These are phyloP conservation scores for Dalechampia spathulata DNA, from an alignment of 441 rosid species.

Conservation along the genomic window DNA sequence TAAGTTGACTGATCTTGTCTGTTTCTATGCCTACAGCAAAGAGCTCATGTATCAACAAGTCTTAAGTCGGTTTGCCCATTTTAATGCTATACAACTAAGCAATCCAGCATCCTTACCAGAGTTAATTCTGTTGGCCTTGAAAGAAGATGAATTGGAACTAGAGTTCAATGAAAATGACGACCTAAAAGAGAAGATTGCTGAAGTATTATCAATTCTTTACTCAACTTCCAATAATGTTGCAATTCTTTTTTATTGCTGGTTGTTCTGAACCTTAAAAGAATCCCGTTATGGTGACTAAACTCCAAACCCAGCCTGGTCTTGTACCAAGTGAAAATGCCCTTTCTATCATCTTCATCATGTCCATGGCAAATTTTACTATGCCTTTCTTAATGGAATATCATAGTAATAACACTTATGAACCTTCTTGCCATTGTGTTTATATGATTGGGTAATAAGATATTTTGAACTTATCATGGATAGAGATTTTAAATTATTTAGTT, in stretches of 20 bases:
- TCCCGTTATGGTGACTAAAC: too few species aligned
- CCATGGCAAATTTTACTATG: too few species aligned
- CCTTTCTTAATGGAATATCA: neutral
- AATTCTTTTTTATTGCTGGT: too few species aligned
- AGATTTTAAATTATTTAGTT: neutral
- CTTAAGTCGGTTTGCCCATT: conserved; percentile 76
- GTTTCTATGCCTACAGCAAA: conserved; percentile 51
- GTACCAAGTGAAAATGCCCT: too few species aligned
- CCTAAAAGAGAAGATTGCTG: conserved; percentile 75
- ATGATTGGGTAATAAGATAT: neutral
- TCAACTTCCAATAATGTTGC: too few species aligned
- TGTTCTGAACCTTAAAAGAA: too few species aligned
- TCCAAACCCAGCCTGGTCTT: too few species aligned
- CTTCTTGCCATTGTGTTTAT: neutral
- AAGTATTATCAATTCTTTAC: conserved; percentile 34
- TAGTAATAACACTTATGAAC: neutral
- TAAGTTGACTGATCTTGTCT: neutral
- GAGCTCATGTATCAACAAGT: conserved; percentile 98
- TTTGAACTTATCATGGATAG: neutral
- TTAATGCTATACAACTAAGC: conserved; percentile 80
- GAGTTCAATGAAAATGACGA: conserved; percentile 55
- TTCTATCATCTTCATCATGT: too few species aligned
- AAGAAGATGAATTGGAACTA: conserved; percentile 75
- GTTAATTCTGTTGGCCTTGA: conserved; percentile 74
- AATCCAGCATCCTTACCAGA: conserved; percentile 67